These are phyloP conservation scores for Hypoxylon rubiginosum DNA, from an alignment of 2,329 filamentous ascomycete species.

Conservation along the genomic window DNA sequence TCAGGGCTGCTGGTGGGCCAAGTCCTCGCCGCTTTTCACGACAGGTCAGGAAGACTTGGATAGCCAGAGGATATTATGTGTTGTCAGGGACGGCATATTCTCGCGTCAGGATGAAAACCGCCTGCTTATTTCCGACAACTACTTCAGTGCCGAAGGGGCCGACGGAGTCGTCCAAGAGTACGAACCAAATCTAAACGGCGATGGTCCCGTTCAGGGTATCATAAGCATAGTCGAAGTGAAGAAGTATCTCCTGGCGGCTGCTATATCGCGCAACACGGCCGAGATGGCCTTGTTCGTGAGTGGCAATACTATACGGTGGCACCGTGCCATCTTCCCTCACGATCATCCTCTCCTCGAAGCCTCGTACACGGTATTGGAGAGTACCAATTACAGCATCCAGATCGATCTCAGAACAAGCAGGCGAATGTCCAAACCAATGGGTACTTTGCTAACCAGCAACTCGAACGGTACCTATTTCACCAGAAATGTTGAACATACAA, in stretches of 20 bases:
- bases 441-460: constrained; percentile 93
- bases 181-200: constrained; percentile 82
- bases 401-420: constrained; percentile 87
- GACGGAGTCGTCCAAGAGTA: constrained; percentile 68
- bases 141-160: constrained; percentile 71
- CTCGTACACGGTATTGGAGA: constrained; percentile 93
- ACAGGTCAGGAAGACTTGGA: constrained; percentile 76
- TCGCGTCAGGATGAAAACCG: constrained; percentile 80
- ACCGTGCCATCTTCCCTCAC: constrained; percentile 88
- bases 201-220: constrained; percentile 81
- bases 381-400: constrained; percentile 97
- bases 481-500: constrained; percentile 91
- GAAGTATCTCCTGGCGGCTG: constrained; percentile 87
- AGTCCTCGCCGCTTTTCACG: constrained; percentile 79
- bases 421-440: constrained; percentile 77
- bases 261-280: constrained; percentile 81
- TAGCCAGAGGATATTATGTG: constrained; percentile 81
- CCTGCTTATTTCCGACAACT: constrained; percentile 85
- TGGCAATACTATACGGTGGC: constrained; percentile 86
- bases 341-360: constrained; percentile 85
- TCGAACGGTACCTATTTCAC: constrained; percentile 98
- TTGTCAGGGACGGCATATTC: constrained; percentile 80
- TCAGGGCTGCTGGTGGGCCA: constrained; percentile 89
- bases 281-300: constrained; percentile 95
- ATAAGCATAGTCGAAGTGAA: constrained; percentile 87